phyloP scores from a whole-genome alignment of 148 eudicot genomes.

The Vaccinium darrowii region DNA sequence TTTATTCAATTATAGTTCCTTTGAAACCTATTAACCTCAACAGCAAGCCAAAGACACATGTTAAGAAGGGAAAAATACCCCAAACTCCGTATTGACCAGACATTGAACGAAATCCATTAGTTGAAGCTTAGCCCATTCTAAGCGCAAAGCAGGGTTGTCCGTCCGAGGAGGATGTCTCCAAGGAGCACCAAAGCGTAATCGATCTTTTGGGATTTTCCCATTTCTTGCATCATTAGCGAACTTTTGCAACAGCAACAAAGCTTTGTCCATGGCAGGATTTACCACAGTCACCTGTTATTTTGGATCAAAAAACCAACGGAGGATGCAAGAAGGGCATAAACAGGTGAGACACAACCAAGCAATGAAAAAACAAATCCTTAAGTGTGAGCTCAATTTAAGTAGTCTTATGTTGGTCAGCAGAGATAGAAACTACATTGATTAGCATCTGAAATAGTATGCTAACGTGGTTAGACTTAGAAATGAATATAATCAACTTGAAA shows the following conservation, averaged over 20 bases:
- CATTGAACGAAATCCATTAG: slow-evolving; percentile 87
- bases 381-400: not conserved
- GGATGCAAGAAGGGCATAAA: not conserved
- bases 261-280: slow-evolving; percentile 94
- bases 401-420: not conserved
- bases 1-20: not conserved
- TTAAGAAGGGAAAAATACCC: slow-evolving; percentile 50
- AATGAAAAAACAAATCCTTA: not conserved
- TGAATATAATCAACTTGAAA: not conserved
- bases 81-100: slow-evolving; percentile 69
- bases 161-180: slow-evolving; percentile 90
- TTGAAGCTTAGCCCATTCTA: slow-evolving; percentile 87
- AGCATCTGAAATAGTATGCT: not conserved
- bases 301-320: slow-evolving; percentile 12
- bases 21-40: not conserved
- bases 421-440: not conserved
- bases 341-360: not conserved
- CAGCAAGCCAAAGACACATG: not conserved
- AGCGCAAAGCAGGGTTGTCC: slow-evolving; percentile 39
- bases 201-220: slow-evolving; percentile 73
- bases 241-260: slow-evolving; percentile 65
- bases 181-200: slow-evolving; percentile 90
- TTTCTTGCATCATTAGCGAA: slow-evolving; percentile 69
- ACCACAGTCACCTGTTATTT: slow-evolving; percentile 73
- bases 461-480: slow-evolving; percentile 6